Percentiles rank a stretch among this genome's conserved stretches.
These are phyloP conservation scores for Leccinum pellstonianum DNA, from an alignment of 768 basidiomycete species.

Conservation along the genomic window DNA sequence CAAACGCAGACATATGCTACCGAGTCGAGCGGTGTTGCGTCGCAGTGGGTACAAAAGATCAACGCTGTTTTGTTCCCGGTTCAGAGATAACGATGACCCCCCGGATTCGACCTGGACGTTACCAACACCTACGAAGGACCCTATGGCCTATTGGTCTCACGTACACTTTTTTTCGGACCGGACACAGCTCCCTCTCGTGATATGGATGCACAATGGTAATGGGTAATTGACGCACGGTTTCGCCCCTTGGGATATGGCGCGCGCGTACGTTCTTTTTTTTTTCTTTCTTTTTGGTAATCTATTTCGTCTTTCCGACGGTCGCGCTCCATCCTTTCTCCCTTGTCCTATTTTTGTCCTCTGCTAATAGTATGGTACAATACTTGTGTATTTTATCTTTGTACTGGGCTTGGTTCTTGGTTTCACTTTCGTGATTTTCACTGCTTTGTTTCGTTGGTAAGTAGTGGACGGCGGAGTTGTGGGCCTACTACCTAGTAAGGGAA, in stretches of 20 bases:
- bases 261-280: background rate
- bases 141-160: background rate
- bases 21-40: slow-evolving; percentile 33
- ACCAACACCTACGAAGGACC: background rate
- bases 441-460: background rate
- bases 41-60: slow-evolving; percentile 42
- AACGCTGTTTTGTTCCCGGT: slow-evolving; percentile 16
- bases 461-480: background rate
- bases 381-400: background rate
- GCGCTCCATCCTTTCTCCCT: background rate
- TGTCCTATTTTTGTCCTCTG: background rate
- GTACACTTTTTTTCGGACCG: background rate
- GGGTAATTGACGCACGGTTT: background rate
- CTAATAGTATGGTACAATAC: background rate
- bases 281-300: background rate
- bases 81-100: background rate
- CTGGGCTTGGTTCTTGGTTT: background rate
- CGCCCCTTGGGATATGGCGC: background rate
- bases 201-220: background rate
- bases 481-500: no score
- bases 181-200: background rate
- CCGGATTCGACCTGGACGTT: background rate
- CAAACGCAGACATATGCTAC: slow-evolving; percentile 47
- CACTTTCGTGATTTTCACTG: background rate
- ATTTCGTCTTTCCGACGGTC: background rate